Percentiles rank a stretch among this genome's conserved stretches.
Conservation (phyloP, 768 basidiomycete genomes). For the Cubamyces sp. region DNA sequence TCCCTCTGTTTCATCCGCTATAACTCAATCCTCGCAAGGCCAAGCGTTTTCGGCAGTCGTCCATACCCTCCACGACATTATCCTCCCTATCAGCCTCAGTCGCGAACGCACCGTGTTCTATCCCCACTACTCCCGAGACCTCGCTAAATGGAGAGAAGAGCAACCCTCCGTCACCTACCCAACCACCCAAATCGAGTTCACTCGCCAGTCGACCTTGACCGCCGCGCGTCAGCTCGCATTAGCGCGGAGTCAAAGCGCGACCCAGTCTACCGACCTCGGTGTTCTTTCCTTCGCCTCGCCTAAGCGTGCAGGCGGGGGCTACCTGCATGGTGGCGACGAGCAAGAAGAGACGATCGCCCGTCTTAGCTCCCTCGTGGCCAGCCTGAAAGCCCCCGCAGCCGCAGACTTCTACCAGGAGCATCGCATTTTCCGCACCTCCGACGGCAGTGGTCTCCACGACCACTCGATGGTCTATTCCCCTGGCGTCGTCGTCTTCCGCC, state of each 20-base stretch:
- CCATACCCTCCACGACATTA: conserved; percentile 38
- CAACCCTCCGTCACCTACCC: conserved; percentile 5
- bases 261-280: conserved; percentile 35
- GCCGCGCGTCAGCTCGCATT: conserved; percentile 35
- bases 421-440: conserved; percentile 36
- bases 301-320: conserved; percentile 50
- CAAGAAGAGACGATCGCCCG: conserved; percentile 50
- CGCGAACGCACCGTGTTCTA: conserved; percentile 45
- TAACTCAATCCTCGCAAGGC: conserved; percentile 27
- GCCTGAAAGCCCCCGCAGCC: conserved; percentile 39
- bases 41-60: conserved; percentile 23
- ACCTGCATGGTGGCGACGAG: conserved; percentile 48
- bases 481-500: conserved; percentile 46
- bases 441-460: conserved; percentile 48
- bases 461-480: conserved; percentile 54
- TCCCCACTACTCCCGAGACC: conserved; percentile 41
- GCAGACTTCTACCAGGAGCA: conserved; percentile 47
- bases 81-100: conserved; percentile 40
- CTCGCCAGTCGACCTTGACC: conserved; percentile 37
- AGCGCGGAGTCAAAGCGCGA: conserved; percentile 29
- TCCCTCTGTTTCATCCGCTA: conserved; percentile 26
- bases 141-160: conserved; percentile 39
- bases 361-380: conserved; percentile 44
- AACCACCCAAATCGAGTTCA: conserved; percentile 36
- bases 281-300: conserved; percentile 49